Evolutionary conservation across 495 filamentous ascomycete genomes (phyloP).

Genomic region (Lichenothelia convexa): DNA sequence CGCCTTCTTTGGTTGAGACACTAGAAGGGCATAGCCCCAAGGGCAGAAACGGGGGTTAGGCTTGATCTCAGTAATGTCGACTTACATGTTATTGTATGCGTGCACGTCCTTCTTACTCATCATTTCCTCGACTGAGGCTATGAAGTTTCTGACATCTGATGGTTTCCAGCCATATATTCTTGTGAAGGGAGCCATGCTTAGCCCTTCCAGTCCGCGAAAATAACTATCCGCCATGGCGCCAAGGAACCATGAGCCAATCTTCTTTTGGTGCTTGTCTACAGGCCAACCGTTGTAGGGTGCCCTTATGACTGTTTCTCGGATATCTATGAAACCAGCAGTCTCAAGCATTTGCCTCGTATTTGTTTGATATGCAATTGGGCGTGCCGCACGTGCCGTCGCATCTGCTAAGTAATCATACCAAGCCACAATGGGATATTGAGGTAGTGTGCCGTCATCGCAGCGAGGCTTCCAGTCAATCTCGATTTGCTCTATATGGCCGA

Average conservation of each 20-base stretch:
- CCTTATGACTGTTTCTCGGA: slow-evolving; percentile 53
- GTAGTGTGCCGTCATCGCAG: slow-evolving; percentile 49
- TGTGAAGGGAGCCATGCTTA: slow-evolving; percentile 58
- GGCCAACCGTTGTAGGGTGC: slow-evolving; percentile 71
- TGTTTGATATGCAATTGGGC: slow-evolving; percentile 48
- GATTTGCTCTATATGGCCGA: slow-evolving; percentile 72
- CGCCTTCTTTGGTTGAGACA: no score
- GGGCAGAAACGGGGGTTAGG: no score
- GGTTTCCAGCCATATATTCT: slow-evolving; percentile 43
- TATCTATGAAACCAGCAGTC: slow-evolving; percentile 64
- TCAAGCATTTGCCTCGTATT: slow-evolving; percentile 37
- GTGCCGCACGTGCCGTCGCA: slow-evolving; percentile 45
- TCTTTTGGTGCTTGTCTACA: slow-evolving; percentile 43
- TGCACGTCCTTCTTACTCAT: slow-evolving; percentile 52
- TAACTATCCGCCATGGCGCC: slow-evolving; percentile 45
- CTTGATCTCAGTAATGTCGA: no score
- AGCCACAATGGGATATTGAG: slow-evolving; percentile 28
- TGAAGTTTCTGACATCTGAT: slow-evolving; percentile 45
- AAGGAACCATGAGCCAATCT: slow-evolving; percentile 74
- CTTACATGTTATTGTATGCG: slow-evolving; percentile 60
- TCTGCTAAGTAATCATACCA: slow-evolving; percentile 57
- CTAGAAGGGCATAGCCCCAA: no score
- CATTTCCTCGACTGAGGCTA: slow-evolving; percentile 44
- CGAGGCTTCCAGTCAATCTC: slow-evolving; percentile 76
- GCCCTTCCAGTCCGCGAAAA: slow-evolving; percentile 55